A percentile compares a stretch with the other conserved stretches of the same genome.
Conservation (phyloP, 2,329 filamentous ascomycete species). For the Nigrospora oryzae region DNA sequence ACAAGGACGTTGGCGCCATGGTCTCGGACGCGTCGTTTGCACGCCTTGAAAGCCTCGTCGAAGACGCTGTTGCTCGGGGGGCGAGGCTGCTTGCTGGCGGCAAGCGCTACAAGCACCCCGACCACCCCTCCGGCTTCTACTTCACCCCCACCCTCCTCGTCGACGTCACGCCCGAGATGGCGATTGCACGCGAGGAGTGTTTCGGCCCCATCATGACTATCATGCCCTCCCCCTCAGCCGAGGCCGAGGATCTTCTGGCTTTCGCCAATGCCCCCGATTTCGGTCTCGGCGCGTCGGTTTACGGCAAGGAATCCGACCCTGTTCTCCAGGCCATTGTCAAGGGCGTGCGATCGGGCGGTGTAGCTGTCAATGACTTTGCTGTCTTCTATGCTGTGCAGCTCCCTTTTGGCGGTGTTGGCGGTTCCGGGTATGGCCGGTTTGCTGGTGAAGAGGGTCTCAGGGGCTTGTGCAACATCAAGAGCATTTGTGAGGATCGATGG, state of each 20-base stretch:
- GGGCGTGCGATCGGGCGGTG: constrained; percentile 76
- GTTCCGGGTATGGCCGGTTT: constrained; percentile 88
- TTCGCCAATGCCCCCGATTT: constrained; percentile 81
- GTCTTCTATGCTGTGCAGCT: constrained; percentile 89
- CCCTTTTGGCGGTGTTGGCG: constrained; percentile 85
- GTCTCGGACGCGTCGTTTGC: constrained; percentile 72
- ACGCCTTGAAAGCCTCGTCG: constrained; percentile 67
- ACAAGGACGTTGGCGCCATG: constrained; percentile 80
- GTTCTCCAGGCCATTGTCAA: constrained; percentile 57
- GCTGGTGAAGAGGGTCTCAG: constrained; percentile 83
- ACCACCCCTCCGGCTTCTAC: constrained; percentile 75
- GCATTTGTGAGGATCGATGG: constrained; percentile 69
- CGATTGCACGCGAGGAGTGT: constrained; percentile 81
- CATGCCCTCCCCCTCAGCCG: constrained; percentile 61
- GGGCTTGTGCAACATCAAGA: constrained; percentile 80
- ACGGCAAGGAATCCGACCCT: constrained; percentile 56
- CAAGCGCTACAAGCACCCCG: constrained; percentile 60
- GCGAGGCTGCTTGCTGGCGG: constrained; percentile 79
- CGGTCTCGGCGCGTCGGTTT: constrained; percentile 82
- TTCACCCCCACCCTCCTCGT: constrained; percentile 84
- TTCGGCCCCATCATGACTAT: constrained; percentile 88
- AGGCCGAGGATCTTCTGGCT: constrained; percentile 54
- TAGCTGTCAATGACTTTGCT: constrained; percentile 92
- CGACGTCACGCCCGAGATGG: constrained; percentile 82
- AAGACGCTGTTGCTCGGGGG: constrained; percentile 68